Percentiles rank a stretch among this genome's conserved stretches.
These are phyloP conservation scores for Cetradonia linearis DNA, from an alignment of 495 filamentous ascomycete species.

Conservation along the genomic window DNA sequence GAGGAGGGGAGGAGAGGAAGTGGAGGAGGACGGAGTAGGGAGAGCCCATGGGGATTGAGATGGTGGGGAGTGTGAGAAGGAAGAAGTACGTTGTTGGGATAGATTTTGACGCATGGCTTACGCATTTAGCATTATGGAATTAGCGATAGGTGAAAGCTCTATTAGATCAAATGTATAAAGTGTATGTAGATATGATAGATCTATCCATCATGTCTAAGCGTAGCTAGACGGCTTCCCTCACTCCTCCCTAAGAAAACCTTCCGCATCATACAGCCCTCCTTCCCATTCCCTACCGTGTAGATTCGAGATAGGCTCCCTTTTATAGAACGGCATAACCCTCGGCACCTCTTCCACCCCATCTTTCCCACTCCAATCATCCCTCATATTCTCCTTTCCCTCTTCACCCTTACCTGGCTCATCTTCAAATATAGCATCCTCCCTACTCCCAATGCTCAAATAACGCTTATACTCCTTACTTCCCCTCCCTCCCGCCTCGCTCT, in stretches of 20 bases:
- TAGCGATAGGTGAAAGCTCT: neutral
- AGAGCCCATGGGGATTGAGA: neutral
- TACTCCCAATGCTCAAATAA: slow-evolving; percentile 19
- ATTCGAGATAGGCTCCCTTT: neutral
- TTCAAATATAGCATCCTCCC: slow-evolving; percentile 8
- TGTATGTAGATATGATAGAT: neutral
- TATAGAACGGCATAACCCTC: neutral
- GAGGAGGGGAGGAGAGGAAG: slow-evolving; percentile 45
- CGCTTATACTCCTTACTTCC: slow-evolving; percentile 11
- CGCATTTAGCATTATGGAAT: neutral
- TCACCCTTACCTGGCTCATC: neutral
- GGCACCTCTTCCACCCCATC: neutral
- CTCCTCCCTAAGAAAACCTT: slow-evolving; percentile 39
- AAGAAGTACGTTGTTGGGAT: neutral
- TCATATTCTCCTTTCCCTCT: slow-evolving; percentile 1
- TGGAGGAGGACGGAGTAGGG: slow-evolving; percentile 49
- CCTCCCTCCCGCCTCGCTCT: neutral
- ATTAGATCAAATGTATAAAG: neutral
- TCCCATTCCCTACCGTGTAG: neutral
- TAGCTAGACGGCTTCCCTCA: neutral
- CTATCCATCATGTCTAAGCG: slow-evolving; percentile 13
- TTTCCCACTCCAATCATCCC: neutral
- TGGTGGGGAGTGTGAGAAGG: neutral
- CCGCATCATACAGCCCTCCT: slow-evolving; percentile 39
- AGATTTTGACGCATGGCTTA: neutral